Evolutionary conservation across 345 rosid species (phyloP).

Genomic region (Raphanus raphanistrum): DNA sequence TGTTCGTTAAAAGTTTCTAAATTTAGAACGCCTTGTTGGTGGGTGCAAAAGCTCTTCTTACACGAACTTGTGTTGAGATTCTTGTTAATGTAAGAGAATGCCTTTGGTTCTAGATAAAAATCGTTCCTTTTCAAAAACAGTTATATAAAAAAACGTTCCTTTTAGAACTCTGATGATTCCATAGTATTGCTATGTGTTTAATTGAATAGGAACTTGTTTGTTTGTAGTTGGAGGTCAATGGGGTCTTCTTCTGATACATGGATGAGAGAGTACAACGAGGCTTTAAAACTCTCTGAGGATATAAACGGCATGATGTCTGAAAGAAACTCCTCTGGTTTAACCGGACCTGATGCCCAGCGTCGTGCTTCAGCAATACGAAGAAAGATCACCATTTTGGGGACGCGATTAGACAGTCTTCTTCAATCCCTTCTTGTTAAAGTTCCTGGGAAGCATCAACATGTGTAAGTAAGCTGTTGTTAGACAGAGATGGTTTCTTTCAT

Average conservation of each 20-base stretch:
- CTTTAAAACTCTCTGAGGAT: conserved; percentile 72
- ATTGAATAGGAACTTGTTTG: too few relatives aligned
- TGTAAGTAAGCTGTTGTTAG: conserved; percentile 45
- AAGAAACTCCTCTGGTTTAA: conserved; percentile 49
- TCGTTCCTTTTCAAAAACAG: too few relatives aligned
- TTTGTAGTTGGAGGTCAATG: conserved; percentile 44
- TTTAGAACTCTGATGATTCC: too few relatives aligned
- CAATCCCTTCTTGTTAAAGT: conserved; percentile 73
- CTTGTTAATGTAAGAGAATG: neutral
- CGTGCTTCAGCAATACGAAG: conserved; percentile 85
- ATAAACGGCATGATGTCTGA: conserved; percentile 85
- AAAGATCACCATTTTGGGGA: conserved; percentile 85
- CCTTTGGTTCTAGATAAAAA: neutral
- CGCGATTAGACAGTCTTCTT: conserved; percentile 81
- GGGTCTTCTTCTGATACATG: conserved; percentile 75
- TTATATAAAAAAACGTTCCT: too few relatives aligned
- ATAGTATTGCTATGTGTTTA: too few relatives aligned
- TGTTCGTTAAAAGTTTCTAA: conserved; percentile 8
- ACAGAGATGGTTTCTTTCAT: neutral
- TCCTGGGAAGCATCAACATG: conserved; percentile 71
- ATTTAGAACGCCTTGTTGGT: neutral
- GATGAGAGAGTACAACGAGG: conserved; percentile 88
- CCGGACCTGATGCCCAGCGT: conserved; percentile 90
- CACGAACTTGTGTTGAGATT: neutral
- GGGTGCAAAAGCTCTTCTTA: too few relatives aligned